These are phyloP conservation scores for Silene uniflora DNA, from an alignment of 148 eudicot genomes.

Conservation along the genomic window DNA sequence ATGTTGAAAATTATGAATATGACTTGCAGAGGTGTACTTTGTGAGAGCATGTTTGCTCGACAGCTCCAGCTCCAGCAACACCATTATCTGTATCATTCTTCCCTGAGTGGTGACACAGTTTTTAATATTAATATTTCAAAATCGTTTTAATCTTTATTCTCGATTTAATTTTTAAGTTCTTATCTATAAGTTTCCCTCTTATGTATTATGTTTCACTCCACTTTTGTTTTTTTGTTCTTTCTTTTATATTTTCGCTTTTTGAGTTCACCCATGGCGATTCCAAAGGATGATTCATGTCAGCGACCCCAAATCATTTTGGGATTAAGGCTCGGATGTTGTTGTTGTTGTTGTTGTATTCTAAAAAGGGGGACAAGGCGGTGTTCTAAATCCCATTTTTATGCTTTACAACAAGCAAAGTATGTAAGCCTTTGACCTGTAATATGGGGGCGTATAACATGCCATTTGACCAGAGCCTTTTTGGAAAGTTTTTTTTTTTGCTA, in stretches of 20 bases:
- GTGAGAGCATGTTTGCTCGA: background rate
- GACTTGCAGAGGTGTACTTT: background rate
- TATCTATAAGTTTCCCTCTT: no score
- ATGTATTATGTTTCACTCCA: no score
- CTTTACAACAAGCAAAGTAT: constrained; percentile 1
- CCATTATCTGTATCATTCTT: background rate
- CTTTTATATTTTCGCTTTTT: no score
- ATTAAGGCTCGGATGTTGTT: no score
- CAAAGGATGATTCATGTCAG: no score
- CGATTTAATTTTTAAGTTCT: no score
- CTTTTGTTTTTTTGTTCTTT: no score
- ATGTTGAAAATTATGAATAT: background rate
- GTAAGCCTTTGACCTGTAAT: background rate
- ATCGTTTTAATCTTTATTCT: no score
- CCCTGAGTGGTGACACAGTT: background rate
- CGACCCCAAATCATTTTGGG: no score
- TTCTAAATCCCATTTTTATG: background rate
- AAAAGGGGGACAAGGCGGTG: background rate
- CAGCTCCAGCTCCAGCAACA: background rate
- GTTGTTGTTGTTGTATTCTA: no score
- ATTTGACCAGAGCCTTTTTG: background rate
- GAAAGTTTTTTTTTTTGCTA: background rate
- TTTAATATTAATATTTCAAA: no score
- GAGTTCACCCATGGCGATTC: no score
- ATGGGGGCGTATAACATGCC: background rate